phyloP scores from a whole-genome alignment of 2,329 filamentous ascomycete genomes.

The Aspergillus sojae region DNA sequence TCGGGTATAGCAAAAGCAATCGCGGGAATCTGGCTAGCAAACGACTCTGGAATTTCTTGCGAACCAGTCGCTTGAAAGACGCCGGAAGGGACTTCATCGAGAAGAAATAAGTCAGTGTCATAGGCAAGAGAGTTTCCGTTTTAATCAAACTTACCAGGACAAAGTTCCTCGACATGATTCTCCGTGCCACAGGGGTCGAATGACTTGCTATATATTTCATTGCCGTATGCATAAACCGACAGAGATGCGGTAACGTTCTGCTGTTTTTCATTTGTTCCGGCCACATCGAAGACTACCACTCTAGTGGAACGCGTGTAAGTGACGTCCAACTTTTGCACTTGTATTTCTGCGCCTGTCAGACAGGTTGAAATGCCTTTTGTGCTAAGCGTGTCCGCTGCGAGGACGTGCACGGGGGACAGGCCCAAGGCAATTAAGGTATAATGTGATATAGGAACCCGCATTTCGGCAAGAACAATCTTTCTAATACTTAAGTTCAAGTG shows the following conservation, averaged over 20 bases:
- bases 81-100: slow-evolving; percentile 66
- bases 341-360: slow-evolving; percentile 58
- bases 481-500: background rate
- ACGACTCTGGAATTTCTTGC: slow-evolving; percentile 71
- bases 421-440: slow-evolving; percentile 31
- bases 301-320: slow-evolving; percentile 75
- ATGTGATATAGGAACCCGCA: slow-evolving; percentile 28
- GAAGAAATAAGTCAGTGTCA: slow-evolving; percentile 23
- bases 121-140: background rate
- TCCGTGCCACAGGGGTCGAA: slow-evolving; percentile 79
- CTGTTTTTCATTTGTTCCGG: slow-evolving; percentile 70
- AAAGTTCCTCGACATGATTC: slow-evolving; percentile 73
- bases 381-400: slow-evolving; percentile 72
- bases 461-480: slow-evolving; percentile 14
- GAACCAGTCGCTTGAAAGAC: slow-evolving; percentile 72
- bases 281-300: slow-evolving; percentile 77
- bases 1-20: slow-evolving; percentile 93
- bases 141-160: slow-evolving; percentile 65
- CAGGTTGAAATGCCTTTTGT: slow-evolving; percentile 82
- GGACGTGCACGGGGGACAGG: slow-evolving; percentile 43
- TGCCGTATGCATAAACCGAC: slow-evolving; percentile 81
- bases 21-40: slow-evolving; percentile 73
- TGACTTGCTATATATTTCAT: slow-evolving; percentile 72
- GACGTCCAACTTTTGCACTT: slow-evolving; percentile 74
- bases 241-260: slow-evolving; percentile 82